A percentile compares a stretch with the other conserved stretches of the same genome.
These are phyloP conservation scores for Cystoderma amianthinum DNA, from an alignment of 768 basidiomycete genomes.

Conservation along the genomic window DNA sequence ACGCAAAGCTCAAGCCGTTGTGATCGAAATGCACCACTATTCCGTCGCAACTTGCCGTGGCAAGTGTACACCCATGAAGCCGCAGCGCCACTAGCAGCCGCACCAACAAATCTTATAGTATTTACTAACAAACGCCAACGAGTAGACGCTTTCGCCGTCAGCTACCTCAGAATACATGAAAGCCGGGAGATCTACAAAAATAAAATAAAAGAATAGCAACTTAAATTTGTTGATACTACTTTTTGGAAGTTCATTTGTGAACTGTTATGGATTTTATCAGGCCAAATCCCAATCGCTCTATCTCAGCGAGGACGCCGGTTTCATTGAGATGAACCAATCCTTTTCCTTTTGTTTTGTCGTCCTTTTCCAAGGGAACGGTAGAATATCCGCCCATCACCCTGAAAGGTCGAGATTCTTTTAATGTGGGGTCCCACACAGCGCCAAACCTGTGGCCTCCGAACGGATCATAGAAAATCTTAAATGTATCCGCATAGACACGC, in stretches of 20 bases:
- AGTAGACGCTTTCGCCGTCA: too few relatives aligned
- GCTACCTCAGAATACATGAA: too few relatives aligned
- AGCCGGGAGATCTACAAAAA: too few relatives aligned
- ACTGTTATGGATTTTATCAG: conserved; percentile 47
- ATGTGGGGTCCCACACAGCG: conserved; percentile 78
- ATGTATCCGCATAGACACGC: conserved; percentile 68
- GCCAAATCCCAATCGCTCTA: conserved; percentile 68
- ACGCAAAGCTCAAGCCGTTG: too few relatives aligned
- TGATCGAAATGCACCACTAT: too few relatives aligned
- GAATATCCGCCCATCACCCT: conserved; percentile 82
- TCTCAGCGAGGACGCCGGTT: conserved; percentile 61
- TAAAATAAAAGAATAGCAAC: too few relatives aligned
- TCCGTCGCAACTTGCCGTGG: too few relatives aligned
- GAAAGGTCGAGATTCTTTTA: conserved; percentile 59
- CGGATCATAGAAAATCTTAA: conserved; percentile 80
- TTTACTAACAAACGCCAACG: too few relatives aligned
- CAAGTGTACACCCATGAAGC: too few relatives aligned
- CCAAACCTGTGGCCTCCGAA: conserved; percentile 77
- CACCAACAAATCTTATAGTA: too few relatives aligned
- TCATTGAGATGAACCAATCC: conserved; percentile 62
- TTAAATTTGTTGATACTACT: too few relatives aligned
- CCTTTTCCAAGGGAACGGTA: conserved; percentile 43
- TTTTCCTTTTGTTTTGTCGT: conserved; percentile 46
- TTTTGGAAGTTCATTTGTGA: conserved; percentile 9
- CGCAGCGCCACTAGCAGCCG: too few relatives aligned